phyloP scores from a whole-genome alignment of 192 early-diverging fungal genomes.

The Geranomyces michiganensis region DNA sequence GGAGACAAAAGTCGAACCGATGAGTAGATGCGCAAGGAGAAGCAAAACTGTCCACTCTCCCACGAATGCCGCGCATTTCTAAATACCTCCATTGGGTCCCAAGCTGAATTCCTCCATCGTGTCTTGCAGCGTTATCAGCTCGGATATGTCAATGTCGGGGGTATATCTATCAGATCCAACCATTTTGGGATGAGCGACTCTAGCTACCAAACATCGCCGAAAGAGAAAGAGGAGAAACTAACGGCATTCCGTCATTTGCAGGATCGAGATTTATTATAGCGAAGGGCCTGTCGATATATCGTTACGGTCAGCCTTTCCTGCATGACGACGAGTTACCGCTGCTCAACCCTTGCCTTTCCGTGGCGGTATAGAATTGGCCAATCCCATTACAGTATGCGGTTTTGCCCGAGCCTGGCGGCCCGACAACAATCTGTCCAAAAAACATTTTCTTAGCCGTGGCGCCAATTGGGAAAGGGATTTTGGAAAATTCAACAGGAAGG shows the following conservation, averaged over 20 bases:
- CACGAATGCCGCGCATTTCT: too few species aligned
- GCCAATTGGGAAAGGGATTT: too few species aligned
- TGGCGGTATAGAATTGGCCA: constrained; percentile 49
- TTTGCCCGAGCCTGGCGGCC: constrained; percentile 59
- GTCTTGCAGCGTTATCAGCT: constrained; percentile 59
- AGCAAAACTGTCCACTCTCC: too few species aligned
- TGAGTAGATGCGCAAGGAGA: too few species aligned
- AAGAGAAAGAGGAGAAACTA: background rate
- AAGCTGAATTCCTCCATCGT: constrained; percentile 53
- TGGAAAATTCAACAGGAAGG: too few species aligned
- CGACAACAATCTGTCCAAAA: constrained; percentile 53
- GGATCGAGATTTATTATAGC: constrained; percentile 65
- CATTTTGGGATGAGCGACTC: background rate
- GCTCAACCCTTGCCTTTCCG: constrained; percentile 36
- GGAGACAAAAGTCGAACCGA: background rate
- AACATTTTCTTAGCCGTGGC: too few species aligned
- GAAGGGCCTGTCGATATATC: constrained; percentile 11
- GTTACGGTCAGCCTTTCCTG: too few species aligned
- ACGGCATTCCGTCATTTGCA: constrained; percentile 62
- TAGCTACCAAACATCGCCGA: background rate
- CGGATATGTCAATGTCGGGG: constrained; percentile 52
- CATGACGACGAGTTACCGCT: background rate
- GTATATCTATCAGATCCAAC: constrained; percentile 34
- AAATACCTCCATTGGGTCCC: constrained; percentile 60
- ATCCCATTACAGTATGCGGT: constrained; percentile 60